Conservation (phyloP, 108 stramenopile genomes). For the Fragilariopsis cylindrus region DNA sequence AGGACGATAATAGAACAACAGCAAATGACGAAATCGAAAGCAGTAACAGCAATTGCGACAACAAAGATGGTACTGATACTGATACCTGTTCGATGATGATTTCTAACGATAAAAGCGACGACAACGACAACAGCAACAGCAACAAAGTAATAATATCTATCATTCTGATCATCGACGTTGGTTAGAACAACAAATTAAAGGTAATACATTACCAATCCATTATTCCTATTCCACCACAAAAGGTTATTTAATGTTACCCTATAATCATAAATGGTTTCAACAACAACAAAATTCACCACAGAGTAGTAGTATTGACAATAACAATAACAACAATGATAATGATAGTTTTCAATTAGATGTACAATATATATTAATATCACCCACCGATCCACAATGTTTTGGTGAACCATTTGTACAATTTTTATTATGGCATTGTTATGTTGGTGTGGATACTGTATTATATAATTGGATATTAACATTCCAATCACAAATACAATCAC, state of each 20-base stretch:
- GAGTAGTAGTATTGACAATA: background rate
- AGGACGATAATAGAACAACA: background rate
- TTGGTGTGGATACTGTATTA: slow-evolving; percentile 69
- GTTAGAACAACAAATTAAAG: slow-evolving; percentile 3
- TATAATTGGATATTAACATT: slow-evolving; percentile 67
- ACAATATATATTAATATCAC: slow-evolving; percentile 59
- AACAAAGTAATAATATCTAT: background rate
- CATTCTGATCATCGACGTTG: background rate
- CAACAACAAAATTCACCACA: background rate
- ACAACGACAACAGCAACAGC: background rate
- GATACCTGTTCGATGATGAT: background rate
- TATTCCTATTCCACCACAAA: slow-evolving; percentile 66
- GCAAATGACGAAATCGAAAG: background rate
- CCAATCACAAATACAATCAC: background rate
- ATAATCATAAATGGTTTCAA: slow-evolving; percentile 29
- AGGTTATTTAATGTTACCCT: slow-evolving; percentile 61
- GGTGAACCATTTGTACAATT: slow-evolving; percentile 75
- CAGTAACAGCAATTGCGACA: too few relatives aligned
- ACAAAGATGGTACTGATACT: too few relatives aligned
- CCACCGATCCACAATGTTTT: slow-evolving; percentile 61
- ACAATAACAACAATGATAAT: background rate
- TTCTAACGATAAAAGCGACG: background rate
- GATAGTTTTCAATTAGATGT: slow-evolving; percentile 14
- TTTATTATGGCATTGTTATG: slow-evolving; percentile 30
- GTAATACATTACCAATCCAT: slow-evolving; percentile 1